These are phyloP conservation scores for Coemansia sp. DNA, from an alignment of 192 early-diverging fungal species.

Conservation along the genomic window DNA sequence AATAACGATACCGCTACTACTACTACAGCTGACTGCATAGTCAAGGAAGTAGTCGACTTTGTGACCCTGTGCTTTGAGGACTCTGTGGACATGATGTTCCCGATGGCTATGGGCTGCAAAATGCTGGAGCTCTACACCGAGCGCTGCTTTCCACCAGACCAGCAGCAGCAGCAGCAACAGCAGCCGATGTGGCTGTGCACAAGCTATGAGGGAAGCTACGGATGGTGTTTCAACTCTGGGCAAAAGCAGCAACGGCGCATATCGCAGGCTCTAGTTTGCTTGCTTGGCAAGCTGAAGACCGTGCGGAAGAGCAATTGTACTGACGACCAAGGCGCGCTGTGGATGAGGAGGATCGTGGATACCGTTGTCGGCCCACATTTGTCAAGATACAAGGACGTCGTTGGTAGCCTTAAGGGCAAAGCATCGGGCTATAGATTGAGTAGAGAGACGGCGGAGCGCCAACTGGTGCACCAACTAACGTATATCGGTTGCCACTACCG, in stretches of 20 bases:
- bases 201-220: slow-evolving; percentile 39
- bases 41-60: slow-evolving; percentile 29
- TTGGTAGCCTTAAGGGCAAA: too few species aligned
- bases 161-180: neutral
- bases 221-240: slow-evolving; percentile 31
- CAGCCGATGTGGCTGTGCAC: slow-evolving; percentile 23
- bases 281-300: neutral
- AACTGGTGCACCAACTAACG: neutral
- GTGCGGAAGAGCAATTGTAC: too few species aligned
- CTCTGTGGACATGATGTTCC: slow-evolving; percentile 24
- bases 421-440: neutral
- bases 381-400: neutral
- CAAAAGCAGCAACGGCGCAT: neutral
- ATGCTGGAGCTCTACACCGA: neutral
- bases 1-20: too few species aligned
- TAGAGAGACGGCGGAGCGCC: neutral
- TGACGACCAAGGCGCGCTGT: neutral
- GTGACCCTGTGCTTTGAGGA: slow-evolving; percentile 45
- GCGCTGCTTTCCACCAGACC: neutral
- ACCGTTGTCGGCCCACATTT: neutral
- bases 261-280: neutral
- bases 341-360: neutral
- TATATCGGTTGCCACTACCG: slow-evolving; percentile 25
- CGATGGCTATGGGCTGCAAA: neutral
- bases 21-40: neutral